These are phyloP conservation scores for Aspergillus texensis DNA, from an alignment of 2,329 filamentous ascomycete genomes.

Conservation along the genomic window DNA sequence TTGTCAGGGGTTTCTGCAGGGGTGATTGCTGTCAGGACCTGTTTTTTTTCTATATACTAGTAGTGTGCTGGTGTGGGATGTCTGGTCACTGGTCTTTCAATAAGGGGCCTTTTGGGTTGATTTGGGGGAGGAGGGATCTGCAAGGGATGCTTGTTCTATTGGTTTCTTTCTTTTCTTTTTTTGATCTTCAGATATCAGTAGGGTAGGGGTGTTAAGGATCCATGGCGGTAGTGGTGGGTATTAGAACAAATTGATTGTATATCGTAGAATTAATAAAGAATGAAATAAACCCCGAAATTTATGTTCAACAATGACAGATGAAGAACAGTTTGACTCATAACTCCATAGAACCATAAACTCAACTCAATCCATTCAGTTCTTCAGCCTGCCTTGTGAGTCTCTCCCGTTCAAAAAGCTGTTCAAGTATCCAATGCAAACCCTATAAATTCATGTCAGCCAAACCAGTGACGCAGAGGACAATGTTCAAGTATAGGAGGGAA, in stretches of 20 bases:
- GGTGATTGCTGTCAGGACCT: not conserved
- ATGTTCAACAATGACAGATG: not conserved
- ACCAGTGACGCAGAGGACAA: not conserved
- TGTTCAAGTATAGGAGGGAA: not conserved
- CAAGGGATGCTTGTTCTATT: not conserved
- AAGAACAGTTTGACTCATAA: not conserved
- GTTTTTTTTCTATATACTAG: not conserved
- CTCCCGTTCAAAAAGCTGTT: conserved; percentile 8
- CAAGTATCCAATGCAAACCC: conserved; percentile 15
- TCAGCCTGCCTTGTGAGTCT: conserved; percentile 6
- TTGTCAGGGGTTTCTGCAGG: not conserved
- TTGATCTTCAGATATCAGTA: not conserved
- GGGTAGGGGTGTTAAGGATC: not conserved
- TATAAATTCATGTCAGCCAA: not conserved
- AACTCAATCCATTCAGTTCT: not conserved
- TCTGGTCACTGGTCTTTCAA: not conserved
- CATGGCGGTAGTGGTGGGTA: not conserved
- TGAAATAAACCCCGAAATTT: not conserved
- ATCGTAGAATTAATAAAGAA: not conserved
- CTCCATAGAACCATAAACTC: not conserved
- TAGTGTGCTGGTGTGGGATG: not conserved
- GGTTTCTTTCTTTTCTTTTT: not conserved
- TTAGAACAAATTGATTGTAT: not conserved
- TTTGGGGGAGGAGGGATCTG: not conserved
- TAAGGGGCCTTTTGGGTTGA: not conserved